phyloP scores from a whole-genome alignment of 2,329 filamentous ascomycete species.

The Ophiostoma piceae region DNA sequence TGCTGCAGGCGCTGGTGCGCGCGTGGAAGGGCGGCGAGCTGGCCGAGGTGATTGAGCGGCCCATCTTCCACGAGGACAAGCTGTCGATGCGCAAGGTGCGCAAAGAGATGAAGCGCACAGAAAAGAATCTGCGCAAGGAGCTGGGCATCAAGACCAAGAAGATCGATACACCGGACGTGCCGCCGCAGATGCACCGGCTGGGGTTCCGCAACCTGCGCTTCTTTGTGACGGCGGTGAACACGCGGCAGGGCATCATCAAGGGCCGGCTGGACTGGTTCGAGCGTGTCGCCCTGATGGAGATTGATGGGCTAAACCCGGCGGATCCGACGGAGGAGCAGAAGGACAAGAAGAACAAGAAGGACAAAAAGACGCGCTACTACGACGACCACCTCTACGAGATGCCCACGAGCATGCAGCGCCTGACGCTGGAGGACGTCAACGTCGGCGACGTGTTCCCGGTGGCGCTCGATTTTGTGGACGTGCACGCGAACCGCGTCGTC shows the following conservation, averaged over 20 bases:
- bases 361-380: background rate
- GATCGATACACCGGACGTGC: background rate
- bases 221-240: conserved; percentile 39
- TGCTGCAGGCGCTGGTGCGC: conserved; percentile 53
- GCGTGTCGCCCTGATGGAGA: conserved; percentile 40
- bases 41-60: conserved; percentile 14
- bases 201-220: conserved; percentile 47
- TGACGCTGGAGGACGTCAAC: conserved; percentile 40
- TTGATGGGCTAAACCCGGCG: conserved; percentile 34
- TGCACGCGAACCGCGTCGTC: conserved; percentile 42
- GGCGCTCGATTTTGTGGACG: conserved; percentile 50
- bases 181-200: background rate
- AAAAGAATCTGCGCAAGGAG: background rate
- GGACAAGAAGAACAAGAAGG: background rate
- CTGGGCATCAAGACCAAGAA: background rate
- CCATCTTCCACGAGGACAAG: background rate
- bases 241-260: conserved; percentile 32
- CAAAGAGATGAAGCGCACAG: background rate
- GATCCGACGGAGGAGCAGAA: too few species aligned
- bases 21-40: conserved; percentile 52
- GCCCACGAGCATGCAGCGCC: conserved; percentile 7
- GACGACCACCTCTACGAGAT: background rate
- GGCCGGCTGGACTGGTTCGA: conserved; percentile 50
- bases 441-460: conserved; percentile 53
- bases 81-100: background rate